phyloP scores from a whole-genome alignment of 305 asterid species.

The Fraxinus sp. region DNA sequence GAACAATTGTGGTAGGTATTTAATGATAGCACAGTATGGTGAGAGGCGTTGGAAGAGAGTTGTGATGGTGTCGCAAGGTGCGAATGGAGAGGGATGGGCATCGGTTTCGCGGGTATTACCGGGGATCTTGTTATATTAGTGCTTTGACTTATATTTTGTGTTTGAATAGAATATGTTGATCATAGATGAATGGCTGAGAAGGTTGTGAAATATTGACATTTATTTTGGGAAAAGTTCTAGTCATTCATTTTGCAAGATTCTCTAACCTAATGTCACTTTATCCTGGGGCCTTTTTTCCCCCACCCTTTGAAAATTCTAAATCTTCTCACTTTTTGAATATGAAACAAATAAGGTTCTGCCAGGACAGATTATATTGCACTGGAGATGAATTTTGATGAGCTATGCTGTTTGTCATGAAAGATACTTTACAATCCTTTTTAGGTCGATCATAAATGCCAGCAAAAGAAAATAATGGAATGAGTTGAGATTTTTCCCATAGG shows the following conservation, averaged over 20 bases:
- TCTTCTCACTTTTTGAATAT: not conserved
- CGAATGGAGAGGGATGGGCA: too few relatives aligned
- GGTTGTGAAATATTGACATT: not conserved
- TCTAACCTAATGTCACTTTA: not conserved
- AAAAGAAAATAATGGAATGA: not conserved
- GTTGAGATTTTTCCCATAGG: not conserved
- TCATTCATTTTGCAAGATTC: slow-evolving; percentile 3
- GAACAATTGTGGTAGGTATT: too few relatives aligned
- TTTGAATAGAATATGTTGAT: not conserved
- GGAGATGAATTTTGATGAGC: not conserved
- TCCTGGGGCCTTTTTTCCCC: not conserved
- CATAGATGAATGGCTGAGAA: not conserved
- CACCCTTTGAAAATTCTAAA: not conserved
- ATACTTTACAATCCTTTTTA: not conserved
- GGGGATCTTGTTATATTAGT: not conserved
- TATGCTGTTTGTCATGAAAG: not conserved
- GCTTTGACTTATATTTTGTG: slow-evolving; percentile 19
- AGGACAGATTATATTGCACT: not conserved
- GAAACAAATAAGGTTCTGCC: not conserved
- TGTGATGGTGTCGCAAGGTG: too few relatives aligned
- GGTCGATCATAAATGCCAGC: not conserved
- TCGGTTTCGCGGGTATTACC: too few relatives aligned
- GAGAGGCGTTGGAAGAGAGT: too few relatives aligned
- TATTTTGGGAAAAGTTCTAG: slow-evolving; percentile 3
- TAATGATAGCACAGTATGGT: too few relatives aligned